These are phyloP conservation scores for Ceratocystis albifundus DNA, from an alignment of 2,329 filamentous ascomycete genomes.

Conservation along the genomic window DNA sequence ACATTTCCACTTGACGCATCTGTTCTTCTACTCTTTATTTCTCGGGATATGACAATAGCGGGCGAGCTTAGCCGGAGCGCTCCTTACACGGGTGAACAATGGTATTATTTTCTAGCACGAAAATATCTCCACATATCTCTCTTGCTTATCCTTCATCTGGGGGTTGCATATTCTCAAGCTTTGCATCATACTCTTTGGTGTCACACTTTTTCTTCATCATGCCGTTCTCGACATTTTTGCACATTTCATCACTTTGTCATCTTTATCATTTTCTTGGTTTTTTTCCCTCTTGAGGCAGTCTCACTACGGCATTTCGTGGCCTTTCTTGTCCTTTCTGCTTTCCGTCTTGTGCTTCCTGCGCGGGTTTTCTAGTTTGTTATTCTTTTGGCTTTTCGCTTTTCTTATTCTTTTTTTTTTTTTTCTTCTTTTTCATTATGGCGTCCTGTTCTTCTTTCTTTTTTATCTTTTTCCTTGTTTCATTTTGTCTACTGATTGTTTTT, in stretches of 20 bases:
- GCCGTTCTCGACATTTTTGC: not conserved
- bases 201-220: slow-evolving; percentile 16
- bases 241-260: slow-evolving; percentile 29
- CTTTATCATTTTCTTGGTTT: slow-evolving; percentile 22
- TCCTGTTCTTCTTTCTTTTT: slow-evolving; percentile 26
- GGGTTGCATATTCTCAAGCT: not conserved
- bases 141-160: slow-evolving; percentile 22
- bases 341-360: slow-evolving; percentile 18
- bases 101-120: slow-evolving; percentile 25
- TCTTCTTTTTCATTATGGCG: slow-evolving; percentile 2
- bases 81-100: slow-evolving; percentile 23
- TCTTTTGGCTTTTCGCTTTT: too few species aligned
- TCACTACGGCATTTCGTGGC: not conserved
- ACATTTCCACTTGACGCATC: slow-evolving; percentile 1
- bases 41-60: not conserved
- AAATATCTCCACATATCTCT: slow-evolving; percentile 20
- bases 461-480: slow-evolving; percentile 15
- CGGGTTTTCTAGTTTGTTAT: slow-evolving; percentile 23
- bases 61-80: not conserved
- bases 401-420: slow-evolving; percentile 23
- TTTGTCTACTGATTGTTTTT: slow-evolving; percentile 6
- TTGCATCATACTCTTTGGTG: slow-evolving; percentile 22
- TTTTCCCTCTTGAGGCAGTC: not conserved
- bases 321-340: slow-evolving; percentile 14
- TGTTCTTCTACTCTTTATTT: slow-evolving; percentile 9